Evolutionary conservation across 805 yeast genomes (phyloP).

Genomic region (Blastobotrys mokoenaii): DNA sequence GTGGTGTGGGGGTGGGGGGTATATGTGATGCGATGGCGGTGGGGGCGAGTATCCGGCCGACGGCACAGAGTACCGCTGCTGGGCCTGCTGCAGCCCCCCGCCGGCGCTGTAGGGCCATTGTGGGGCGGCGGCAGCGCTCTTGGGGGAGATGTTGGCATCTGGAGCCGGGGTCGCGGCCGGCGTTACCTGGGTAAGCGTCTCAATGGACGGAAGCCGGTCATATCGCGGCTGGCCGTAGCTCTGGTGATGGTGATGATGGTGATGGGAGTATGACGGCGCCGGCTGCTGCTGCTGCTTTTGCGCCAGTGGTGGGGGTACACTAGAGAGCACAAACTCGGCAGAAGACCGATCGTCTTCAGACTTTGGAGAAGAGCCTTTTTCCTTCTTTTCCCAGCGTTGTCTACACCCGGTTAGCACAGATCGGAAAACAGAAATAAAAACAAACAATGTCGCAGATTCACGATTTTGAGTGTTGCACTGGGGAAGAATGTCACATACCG

Average conservation of each 20-base stretch:
- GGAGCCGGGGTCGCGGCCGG: slow-evolving; percentile 1
- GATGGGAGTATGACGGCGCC: slow-evolving; percentile 1
- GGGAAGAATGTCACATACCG: slow-evolving; percentile 27
- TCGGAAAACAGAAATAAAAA: background rate
- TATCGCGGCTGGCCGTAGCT: no score
- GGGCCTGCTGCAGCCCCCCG: background rate
- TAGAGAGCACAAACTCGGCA: no score
- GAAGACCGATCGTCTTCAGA: no score
- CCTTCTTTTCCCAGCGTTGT: background rate
- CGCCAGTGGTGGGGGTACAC: background rate
- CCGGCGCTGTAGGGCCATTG: background rate
- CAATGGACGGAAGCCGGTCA: slow-evolving; percentile 21
- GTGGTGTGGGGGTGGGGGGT: slow-evolving; percentile 1
- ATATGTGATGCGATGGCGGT: background rate
- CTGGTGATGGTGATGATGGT: slow-evolving; percentile 1
- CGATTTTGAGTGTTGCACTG: no score
- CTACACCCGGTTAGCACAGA: background rate
- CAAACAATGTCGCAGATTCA: background rate
- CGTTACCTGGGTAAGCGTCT: slow-evolving; percentile 9
- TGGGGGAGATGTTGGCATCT: background rate
- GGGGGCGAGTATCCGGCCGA: background rate
- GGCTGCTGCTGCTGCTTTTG: background rate
- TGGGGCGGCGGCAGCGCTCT: background rate
- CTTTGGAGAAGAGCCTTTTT: no score
- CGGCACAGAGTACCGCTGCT: background rate